Percentiles rank a stretch among this genome's conserved stretches.
phyloP scores from a whole-genome alignment of 139 green algal genomes.

The Medakamo hakoo region DNA sequence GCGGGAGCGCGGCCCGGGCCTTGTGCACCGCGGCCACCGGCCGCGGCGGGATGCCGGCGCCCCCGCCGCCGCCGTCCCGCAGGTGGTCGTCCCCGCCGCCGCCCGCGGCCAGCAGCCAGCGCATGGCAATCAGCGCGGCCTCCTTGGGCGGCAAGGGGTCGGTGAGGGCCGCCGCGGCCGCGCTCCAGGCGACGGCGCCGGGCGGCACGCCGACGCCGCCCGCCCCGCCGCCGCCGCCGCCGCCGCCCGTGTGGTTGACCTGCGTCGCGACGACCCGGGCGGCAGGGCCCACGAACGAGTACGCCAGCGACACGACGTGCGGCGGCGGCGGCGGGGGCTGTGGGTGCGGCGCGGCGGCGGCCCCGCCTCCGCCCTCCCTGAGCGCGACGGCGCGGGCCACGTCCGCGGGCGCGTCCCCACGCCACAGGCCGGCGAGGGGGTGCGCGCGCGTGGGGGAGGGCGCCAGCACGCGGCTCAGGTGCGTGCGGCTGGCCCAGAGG shows the following conservation, averaged over 20 bases:
- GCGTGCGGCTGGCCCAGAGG: neutral
- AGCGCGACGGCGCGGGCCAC: no score
- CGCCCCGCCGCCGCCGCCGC: constrained; percentile 3
- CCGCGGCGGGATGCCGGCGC: no score
- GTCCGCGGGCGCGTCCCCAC: neutral
- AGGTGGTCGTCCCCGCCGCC: neutral
- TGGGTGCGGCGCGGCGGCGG: no score
- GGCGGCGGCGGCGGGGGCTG: no score
- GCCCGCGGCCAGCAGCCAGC: neutral
- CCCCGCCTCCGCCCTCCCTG: no score
- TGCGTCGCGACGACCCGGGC: neutral
- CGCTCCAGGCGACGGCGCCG: neutral
- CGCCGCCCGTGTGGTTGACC: no score
- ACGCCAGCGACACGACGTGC: neutral
- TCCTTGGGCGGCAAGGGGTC: neutral
- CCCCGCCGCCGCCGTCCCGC: no score
- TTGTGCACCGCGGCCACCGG: neutral
- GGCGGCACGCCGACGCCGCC: neutral
- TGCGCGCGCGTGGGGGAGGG: neutral
- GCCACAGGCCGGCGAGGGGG: neutral
- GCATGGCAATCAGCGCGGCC: neutral
- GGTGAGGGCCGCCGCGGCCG: neutral
- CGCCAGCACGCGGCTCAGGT: neutral
- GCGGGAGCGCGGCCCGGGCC: no score
- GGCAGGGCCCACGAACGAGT: neutral